A percentile compares a stretch with the other conserved stretches of the same genome.
Evolutionary conservation across 805 yeast species (phyloP).

Genomic region (Ascoidea asiatica): DNA sequence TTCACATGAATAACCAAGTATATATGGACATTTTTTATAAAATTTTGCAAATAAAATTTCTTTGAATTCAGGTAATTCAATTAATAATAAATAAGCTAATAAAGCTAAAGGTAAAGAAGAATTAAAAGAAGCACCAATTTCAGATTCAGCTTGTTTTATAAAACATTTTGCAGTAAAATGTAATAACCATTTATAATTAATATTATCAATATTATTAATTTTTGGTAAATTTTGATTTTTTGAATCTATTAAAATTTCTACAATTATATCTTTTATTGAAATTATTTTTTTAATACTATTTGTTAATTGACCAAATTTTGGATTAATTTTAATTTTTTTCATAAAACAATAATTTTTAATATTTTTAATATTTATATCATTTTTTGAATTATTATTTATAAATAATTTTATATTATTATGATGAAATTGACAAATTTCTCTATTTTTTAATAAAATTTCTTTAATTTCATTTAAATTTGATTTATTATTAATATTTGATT

Average conservation of each 20-base stretch:
- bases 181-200: constrained; percentile 59
- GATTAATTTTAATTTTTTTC: constrained; percentile 68
- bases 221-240: constrained; percentile 11
- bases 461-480: constrained; percentile 17
- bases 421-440: constrained; percentile 32
- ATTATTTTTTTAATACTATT: constrained; percentile 49
- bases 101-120: constrained; percentile 72
- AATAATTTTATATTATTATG: constrained; percentile 41
- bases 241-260: constrained; percentile 34
- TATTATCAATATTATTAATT: constrained; percentile 20
- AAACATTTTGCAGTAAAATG: constrained; percentile 78
- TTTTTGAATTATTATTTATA: constrained; percentile 39
- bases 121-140: constrained; percentile 65
- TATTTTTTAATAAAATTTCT: constrained; percentile 22
- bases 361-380: constrained; percentile 37
- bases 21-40: constrained; percentile 81
- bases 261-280: constrained; percentile 36
- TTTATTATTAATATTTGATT: constrained; percentile 10
- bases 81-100: constrained; percentile 41
- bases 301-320: constrained; percentile 86
- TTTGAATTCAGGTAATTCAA: constrained; percentile 28
- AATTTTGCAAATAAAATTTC: constrained; percentile 53
- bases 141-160: constrained; percentile 87
- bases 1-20: constrained; percentile 68
- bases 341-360: constrained; percentile 39